A percentile compares a stretch with the other conserved stretches of the same genome.
These are phyloP conservation scores for Ceratobasidium sp. DNA, from an alignment of 1,284 basidiomycete species.

Conservation along the genomic window DNA sequence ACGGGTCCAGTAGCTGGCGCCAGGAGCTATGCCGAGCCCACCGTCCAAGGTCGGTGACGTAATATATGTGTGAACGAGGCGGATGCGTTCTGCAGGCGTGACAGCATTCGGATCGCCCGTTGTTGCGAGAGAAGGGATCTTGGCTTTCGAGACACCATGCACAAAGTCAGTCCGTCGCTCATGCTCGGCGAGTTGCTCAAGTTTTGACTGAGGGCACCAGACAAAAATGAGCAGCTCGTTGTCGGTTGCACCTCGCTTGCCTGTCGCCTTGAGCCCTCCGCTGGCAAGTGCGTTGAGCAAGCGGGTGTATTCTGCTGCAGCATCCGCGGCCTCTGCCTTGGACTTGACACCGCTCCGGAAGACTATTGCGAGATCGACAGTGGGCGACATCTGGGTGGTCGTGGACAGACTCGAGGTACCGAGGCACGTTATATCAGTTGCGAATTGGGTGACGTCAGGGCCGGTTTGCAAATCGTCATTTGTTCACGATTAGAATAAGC, in stretches of 20 bases:
- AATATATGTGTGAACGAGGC: conserved; percentile 80
- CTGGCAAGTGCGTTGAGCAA: conserved; percentile 67
- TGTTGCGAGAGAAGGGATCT: conserved; percentile 54
- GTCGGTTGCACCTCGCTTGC: conserved; percentile 72
- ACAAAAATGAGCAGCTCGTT: conserved; percentile 85
- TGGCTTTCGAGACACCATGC: conserved; percentile 65
- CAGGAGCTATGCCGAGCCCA: conserved; percentile 80
- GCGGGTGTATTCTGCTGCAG: conserved; percentile 70
- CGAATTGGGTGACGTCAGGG: conserved; percentile 23
- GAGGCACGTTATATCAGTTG: conserved; percentile 13
- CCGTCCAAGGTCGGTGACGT: conserved; percentile 73
- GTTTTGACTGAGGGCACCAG: conserved; percentile 67
- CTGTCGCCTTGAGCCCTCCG: conserved; percentile 72
- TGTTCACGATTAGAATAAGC: neutral
- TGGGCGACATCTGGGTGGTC: conserved; percentile 50
- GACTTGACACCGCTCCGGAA: conserved; percentile 66
- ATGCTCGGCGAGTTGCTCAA: conserved; percentile 70
- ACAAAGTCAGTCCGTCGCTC: conserved; percentile 74
- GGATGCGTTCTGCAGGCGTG: conserved; percentile 74
- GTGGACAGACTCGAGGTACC: neutral
- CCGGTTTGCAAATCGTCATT: neutral
- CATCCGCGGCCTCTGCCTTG: conserved; percentile 65
- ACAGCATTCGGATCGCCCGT: conserved; percentile 58
- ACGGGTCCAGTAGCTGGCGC: conserved; percentile 73
- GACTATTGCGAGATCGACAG: conserved; percentile 74